Evolutionary conservation across 176 grass and related monocot genomes (phyloP), one percentile per base, ranked within the genome.

Genomic region (Metroxylon sagu): DNA sequence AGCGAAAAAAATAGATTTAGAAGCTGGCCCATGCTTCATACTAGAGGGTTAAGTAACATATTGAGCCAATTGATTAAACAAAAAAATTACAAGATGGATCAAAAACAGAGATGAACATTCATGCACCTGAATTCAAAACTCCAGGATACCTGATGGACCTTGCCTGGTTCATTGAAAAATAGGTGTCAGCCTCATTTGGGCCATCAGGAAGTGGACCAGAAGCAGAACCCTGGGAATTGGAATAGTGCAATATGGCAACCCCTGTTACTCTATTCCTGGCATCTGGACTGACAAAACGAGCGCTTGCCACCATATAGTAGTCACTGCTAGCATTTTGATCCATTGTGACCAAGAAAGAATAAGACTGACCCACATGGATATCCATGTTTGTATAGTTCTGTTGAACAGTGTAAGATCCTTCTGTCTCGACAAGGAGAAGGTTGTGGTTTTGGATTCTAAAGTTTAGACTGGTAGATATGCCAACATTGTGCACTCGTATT

Each of bases 381-480:
- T 97, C 92, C 92, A 97, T 70, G 78, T 85, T 88, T 67, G 72
- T 85, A 68, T 91, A 97, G 75, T 91, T 97, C 64, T 87, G 86
- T 80, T 91, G 87, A 10, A 77, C 80, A 12, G 92, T 97, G 78
- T 97, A 97, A 29, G 92, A 97, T 52, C 92, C 92, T 53, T 97
- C 92, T 0, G 87, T 83, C 68, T 97, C 92, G 3, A 91, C 92
- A 5, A 97, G 77, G 15, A 88, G 80, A 14, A 97, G 52, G 18
- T 74, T 97, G 26, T 97, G 87, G 49, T 77, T 82, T 56, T 97
- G 87, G 26, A 97, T 97, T 68, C 92, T 79, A 65, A 97, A 97
- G 71, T 91, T 97, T 57, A 97, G 74, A 70, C 80, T 97, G 29
- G 84, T 80, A 14, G 87, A 85, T 61, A 83, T 80, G 2, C 87